Evolutionary conservation across 169 alveolate genomes (phyloP).

Genomic region (Miamiensis avidus): DNA sequence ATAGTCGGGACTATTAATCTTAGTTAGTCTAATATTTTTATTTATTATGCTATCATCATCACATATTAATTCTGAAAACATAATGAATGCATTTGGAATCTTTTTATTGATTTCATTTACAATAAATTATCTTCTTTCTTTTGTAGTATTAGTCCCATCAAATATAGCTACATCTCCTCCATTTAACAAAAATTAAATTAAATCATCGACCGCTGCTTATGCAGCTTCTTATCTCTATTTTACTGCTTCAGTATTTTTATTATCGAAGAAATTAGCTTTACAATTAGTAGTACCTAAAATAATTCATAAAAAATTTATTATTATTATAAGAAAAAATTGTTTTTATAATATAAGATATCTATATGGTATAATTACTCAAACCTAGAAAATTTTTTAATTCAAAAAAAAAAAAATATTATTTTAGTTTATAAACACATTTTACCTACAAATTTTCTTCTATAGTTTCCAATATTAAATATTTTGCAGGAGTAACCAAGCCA

Average conservation of each 20-base stretch:
- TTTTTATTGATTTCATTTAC: not conserved
- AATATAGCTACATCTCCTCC: slow-evolving; percentile 46
- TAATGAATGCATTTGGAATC: slow-evolving; percentile 20
- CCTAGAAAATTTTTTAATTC: no score
- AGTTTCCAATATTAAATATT: slow-evolving; percentile 53
- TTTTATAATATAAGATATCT: no score
- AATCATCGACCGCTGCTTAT: slow-evolving; percentile 22
- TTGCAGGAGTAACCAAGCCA: slow-evolving; percentile 52
- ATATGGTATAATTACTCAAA: no score
- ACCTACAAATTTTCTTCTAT: slow-evolving; percentile 41
- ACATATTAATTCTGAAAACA: slow-evolving; percentile 49
- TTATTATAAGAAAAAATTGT: no score
- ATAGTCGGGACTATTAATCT: slow-evolving; percentile 47
- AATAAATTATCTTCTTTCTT: slow-evolving; percentile 32
- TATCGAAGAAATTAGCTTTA: slow-evolving; percentile 32
- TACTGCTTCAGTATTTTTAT: slow-evolving; percentile 29
- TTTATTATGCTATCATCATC: slow-evolving; percentile 28
- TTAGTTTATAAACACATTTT: no score
- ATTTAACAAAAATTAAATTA: slow-evolving; percentile 17
- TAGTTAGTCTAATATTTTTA: slow-evolving; percentile 37
- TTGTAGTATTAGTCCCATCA: slow-evolving; percentile 59
- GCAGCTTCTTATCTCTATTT: slow-evolving; percentile 40
- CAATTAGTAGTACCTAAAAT: slow-evolving; percentile 14
- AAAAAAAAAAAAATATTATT: no score
- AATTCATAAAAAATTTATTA: not conserved